Percentiles rank a stretch among this genome's conserved stretches.
These are phyloP conservation scores for Neurospora sp. DNA, from an alignment of 2,329 filamentous ascomycete species.

Conservation along the genomic window DNA sequence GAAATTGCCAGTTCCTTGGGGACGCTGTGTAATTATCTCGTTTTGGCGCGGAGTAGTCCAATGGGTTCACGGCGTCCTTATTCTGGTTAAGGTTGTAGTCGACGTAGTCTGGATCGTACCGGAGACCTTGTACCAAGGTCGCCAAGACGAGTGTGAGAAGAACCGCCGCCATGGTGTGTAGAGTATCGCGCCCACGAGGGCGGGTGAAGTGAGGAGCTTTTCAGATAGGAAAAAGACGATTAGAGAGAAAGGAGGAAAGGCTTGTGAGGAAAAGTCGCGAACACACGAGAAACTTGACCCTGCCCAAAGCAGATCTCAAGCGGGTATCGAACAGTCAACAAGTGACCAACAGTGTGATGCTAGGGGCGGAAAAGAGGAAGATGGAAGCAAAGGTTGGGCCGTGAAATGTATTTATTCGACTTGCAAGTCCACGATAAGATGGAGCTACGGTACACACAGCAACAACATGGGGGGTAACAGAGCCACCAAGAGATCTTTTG, in stretches of 20 bases:
- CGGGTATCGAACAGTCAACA: constrained; percentile 3
- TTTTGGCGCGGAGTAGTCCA: constrained; percentile 48
- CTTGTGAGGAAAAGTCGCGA: neutral
- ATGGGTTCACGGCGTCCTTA: constrained; percentile 38
- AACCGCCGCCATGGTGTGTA: constrained; percentile 11
- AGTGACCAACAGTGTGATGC: neutral
- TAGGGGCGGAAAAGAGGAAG: constrained; percentile 1
- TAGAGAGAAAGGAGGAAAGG: neutral
- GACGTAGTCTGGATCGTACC: constrained; percentile 20
- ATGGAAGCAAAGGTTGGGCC: constrained; percentile 2
- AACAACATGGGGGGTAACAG: neutral
- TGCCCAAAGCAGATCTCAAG: constrained; percentile 1
- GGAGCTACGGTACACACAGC: neutral
- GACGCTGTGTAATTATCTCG: constrained; percentile 41
- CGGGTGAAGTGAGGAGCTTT: constrained; percentile 1
- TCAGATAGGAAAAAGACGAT: neutral
- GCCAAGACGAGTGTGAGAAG: constrained; percentile 8
- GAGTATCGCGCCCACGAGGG: constrained; percentile 10
- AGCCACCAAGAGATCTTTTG: neutral
- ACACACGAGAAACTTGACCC: neutral
- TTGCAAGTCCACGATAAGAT: neutral
- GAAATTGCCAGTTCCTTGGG: constrained; percentile 52
- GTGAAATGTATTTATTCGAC: constrained; percentile 8
- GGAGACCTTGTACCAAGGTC: constrained; percentile 15
- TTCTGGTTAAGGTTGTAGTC: constrained; percentile 54